phyloP scores from a whole-genome alignment of 192 early-diverging fungal genomes.

The Rhizophagus prolifer region DNA sequence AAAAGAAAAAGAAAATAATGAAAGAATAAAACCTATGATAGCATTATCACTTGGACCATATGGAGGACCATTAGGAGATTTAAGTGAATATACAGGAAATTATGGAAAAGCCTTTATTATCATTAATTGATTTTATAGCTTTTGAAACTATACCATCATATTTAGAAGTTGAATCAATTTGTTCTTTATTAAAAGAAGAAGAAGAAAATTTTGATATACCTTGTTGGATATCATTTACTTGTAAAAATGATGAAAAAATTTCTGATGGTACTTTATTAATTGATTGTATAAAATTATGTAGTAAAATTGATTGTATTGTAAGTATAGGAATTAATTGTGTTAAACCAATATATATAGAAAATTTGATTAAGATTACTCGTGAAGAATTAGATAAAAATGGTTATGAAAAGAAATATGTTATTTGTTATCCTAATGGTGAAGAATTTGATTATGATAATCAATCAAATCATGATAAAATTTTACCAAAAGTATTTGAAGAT shows the following conservation, averaged over 20 bases:
- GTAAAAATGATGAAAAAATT: constrained; percentile 34
- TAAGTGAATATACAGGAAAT: constrained; percentile 66
- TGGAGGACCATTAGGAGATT: constrained; percentile 63
- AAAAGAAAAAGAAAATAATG: not conserved
- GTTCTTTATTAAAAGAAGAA: constrained; percentile 35
- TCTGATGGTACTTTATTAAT: constrained; percentile 52
- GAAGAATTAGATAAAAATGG: constrained; percentile 17
- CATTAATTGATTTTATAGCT: constrained; percentile 55
- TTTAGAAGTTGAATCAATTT: constrained; percentile 54
- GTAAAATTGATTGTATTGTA: constrained; percentile 36
- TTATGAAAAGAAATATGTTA: constrained; percentile 34
- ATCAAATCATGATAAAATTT: constrained; percentile 29
- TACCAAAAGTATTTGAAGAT: constrained; percentile 37
- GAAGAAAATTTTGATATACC: constrained; percentile 7
- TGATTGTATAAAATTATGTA: constrained; percentile 38
- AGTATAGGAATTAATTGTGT: constrained; percentile 70
- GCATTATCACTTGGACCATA: constrained; percentile 65
- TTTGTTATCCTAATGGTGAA: constrained; percentile 55
- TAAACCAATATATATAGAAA: constrained; percentile 39
- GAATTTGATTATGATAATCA: constrained; percentile 47
- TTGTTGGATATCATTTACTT: constrained; percentile 63
- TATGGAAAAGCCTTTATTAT: constrained; percentile 37
- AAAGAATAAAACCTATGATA: constrained; percentile 34
- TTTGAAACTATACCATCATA: constrained; percentile 71
- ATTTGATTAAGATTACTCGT: constrained; percentile 25